Evolutionary conservation across 2,329 filamentous ascomycete genomes (phyloP).

Genomic region (Cercospora zeina): DNA sequence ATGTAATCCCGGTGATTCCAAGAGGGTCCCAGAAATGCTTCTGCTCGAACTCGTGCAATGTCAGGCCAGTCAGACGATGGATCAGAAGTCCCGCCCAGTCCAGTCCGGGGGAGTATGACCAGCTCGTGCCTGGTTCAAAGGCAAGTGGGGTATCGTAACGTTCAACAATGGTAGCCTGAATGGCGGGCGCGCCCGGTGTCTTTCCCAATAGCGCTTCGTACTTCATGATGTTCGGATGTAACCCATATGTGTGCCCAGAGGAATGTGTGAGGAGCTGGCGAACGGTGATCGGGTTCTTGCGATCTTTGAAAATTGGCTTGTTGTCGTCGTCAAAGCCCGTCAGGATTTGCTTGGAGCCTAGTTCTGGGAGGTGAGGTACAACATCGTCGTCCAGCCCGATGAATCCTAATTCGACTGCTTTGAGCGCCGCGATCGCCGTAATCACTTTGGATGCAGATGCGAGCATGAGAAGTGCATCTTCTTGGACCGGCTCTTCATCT

Average conservation of each 20-base stretch:
- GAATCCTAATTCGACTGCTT: constrained; percentile 56
- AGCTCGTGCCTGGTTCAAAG: constrained; percentile 55
- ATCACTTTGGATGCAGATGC: constrained; percentile 50
- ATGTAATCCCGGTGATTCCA: constrained; percentile 42
- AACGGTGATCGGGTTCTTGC: constrained; percentile 51
- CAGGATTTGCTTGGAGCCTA: constrained; percentile 52
- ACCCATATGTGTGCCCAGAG: constrained; percentile 51
- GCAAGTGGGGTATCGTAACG: constrained; percentile 49
- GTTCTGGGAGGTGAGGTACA: constrained; percentile 49
- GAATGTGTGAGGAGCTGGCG: constrained; percentile 55
- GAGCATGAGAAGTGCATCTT: constrained; percentile 38
- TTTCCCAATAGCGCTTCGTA: constrained; percentile 25
- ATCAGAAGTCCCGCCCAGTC: constrained; percentile 59
- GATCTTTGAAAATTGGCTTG: constrained; percentile 36
- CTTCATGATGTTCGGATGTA: constrained; percentile 42
- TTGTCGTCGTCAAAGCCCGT: constrained; percentile 49
- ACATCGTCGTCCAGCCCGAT: constrained; percentile 53
- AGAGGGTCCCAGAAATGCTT: constrained; percentile 51
- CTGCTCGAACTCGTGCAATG: constrained; percentile 49
- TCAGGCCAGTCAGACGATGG: constrained; percentile 49
- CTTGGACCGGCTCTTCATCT: constrained; percentile 32
- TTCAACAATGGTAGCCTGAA: constrained; percentile 44
- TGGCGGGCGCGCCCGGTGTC: constrained; percentile 5
- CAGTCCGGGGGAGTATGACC: constrained; percentile 52
- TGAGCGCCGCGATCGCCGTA: constrained; percentile 55